Evolutionary conservation across 257 asterid species (phyloP), one percentile per base, ranked within the genome.

Genomic region (Verbascum thapsus): DNA sequence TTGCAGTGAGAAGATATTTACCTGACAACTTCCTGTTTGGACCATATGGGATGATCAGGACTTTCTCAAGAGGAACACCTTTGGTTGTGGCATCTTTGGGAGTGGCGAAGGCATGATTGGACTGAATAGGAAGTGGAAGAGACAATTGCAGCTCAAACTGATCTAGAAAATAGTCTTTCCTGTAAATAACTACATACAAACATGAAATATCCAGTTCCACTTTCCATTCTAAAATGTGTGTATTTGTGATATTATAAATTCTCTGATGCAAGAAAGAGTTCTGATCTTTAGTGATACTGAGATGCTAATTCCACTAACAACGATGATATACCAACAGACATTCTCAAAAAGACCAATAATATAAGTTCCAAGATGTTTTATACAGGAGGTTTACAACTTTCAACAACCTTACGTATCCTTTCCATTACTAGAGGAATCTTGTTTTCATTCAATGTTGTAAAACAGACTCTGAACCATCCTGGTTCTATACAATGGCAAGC

Each of bases 401-500:
- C 96, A 69, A 85, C 79, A 48, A 89, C 85, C 74, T 63, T 76
- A 42, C 73, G 81, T 30, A 89, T 81, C 48, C 99, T 79, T 72
- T 83, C 85, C 58, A 85, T 66, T 53, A 92, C 84, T 38, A 87
- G n/a, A 35, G 96, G 90, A 68, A 89, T 64, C 71, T 85, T 95
- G 63, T 66, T 77, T 65, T 67, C 79, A 32, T 58, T 70, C 67
- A 94, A 47, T 7, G 91, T 82, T 1, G 97, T 74, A 67, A 90
- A 94, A 81, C 97, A 94, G 65, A 85, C 70, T 64, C 99, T 76
- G 70, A 94, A 94, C 99, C 99, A 94, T 76, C 95, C 99, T 63
- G 97, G 92, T 72, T 94, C 99, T 34, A 90, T 85, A 70, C 97
- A 94, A 56, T 94, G 99, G 71, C 99, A 94, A 51, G 99, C 90